phyloP scores from a whole-genome alignment of 805 yeast species.

The Zygosaccharomyces bailii region DNA sequence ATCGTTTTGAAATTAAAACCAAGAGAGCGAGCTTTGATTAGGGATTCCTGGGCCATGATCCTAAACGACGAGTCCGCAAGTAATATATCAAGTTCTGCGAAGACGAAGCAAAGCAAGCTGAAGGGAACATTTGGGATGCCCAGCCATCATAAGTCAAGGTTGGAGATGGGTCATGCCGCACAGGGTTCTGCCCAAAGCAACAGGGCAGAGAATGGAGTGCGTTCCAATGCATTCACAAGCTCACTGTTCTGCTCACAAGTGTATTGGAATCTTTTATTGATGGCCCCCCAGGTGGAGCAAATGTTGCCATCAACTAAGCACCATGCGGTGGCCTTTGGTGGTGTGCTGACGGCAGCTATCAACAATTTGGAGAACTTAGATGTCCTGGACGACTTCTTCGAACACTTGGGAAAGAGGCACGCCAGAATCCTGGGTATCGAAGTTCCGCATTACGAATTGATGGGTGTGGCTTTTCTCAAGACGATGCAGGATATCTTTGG shows the following conservation, averaged over 20 bases:
- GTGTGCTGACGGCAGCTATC: conserved; percentile 67
- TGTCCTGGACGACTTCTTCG: conserved; percentile 55
- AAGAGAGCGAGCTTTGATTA: conserved; percentile 36
- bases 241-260: conserved; percentile 74
- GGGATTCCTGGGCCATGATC: conserved; percentile 41
- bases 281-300: conserved; percentile 58
- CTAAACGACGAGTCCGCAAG: conserved; percentile 33
- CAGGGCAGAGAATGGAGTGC: conserved; percentile 6
- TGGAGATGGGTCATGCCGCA: neutral
- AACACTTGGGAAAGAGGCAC: conserved; percentile 68
- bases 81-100: no score
- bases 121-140: neutral
- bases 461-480: conserved; percentile 69
- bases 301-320: conserved; percentile 72
- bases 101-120: neutral
- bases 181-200: conserved; percentile 2
- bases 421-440: conserved; percentile 72
- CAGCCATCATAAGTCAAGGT: conserved; percentile 2
- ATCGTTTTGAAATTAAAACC: conserved; percentile 32
- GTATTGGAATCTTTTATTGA: conserved; percentile 61
- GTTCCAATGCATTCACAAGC: conserved; percentile 40
- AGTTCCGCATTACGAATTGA: conserved; percentile 59
- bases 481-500: conserved; percentile 66
- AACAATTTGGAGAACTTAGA: conserved; percentile 58
- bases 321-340: conserved; percentile 79